These are phyloP conservation scores for Poronia punctata DNA, from an alignment of 495 filamentous ascomycete species.

Conservation along the genomic window DNA sequence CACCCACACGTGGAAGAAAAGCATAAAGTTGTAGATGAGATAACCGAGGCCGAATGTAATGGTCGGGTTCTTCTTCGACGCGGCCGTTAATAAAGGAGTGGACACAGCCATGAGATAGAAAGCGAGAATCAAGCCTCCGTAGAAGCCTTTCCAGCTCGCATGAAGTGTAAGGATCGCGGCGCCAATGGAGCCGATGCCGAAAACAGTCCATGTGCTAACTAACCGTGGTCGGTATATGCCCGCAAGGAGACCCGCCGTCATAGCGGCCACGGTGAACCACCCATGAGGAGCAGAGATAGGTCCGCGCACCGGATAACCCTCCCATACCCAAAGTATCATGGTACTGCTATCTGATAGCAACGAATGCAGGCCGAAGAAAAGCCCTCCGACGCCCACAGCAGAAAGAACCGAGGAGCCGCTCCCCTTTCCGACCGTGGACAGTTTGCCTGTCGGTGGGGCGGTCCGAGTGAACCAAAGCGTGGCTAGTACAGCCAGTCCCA, in stretches of 20 bases:
- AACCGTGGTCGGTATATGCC: conserved; percentile 66
- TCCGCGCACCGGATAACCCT: conserved; percentile 86
- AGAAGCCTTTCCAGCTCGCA: conserved; percentile 82
- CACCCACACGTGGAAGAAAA: conserved; percentile 95
- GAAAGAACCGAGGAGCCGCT: conserved; percentile 66
- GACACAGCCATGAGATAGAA: conserved; percentile 78
- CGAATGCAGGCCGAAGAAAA: conserved; percentile 89
- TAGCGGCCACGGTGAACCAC: conserved; percentile 72
- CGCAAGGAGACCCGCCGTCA: conserved; percentile 75
- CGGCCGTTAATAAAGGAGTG: conserved; percentile 66
- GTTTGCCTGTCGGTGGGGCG: conserved; percentile 44
- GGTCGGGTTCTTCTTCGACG: conserved; percentile 66
- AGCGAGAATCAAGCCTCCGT: conserved; percentile 69
- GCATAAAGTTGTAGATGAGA: conserved; percentile 80
- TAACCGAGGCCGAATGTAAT: conserved; percentile 81
- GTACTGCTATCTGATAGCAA: conserved; percentile 95
- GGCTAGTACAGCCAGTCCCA: conserved; percentile 69
- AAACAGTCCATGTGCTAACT: conserved; percentile 75
- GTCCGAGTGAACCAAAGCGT: conserved; percentile 62
- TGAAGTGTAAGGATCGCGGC: conserved; percentile 75
- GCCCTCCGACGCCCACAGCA: conserved; percentile 69
- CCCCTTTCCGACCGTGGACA: conserved; percentile 28
- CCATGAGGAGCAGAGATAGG: conserved; percentile 87
- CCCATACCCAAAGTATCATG: conserved; percentile 99
- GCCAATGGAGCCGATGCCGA: conserved; percentile 67